phyloP scores from a whole-genome alignment of 306 rosid genomes.

The Medicago arabica region DNA sequence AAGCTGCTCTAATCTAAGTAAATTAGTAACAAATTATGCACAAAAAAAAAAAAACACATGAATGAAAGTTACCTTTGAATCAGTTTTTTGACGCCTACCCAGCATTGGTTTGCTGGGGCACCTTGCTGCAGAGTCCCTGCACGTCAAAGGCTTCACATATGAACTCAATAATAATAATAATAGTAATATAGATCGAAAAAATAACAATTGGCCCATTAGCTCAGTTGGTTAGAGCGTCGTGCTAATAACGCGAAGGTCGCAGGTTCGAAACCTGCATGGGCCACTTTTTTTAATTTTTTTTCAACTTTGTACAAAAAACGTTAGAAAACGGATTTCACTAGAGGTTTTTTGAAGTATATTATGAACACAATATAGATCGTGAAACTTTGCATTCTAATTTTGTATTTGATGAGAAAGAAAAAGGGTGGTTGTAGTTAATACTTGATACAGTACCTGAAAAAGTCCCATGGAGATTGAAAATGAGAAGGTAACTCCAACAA shows the following conservation, averaged over 20 bases:
- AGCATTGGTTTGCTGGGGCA: constrained; percentile 67
- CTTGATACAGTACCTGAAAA: constrained; percentile 65
- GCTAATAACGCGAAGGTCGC: constrained; percentile 55
- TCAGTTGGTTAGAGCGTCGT: constrained; percentile 55
- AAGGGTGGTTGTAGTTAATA: neutral
- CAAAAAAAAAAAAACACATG: neutral
- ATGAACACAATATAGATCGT: no score
- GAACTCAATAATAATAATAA: fast-evolving
- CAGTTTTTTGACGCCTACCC: constrained; percentile 65
- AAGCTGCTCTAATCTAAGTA: neutral
- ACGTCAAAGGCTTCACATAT: neutral
- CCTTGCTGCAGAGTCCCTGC: constrained; percentile 68
- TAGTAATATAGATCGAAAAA: fast-evolving
- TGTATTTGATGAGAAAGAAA: neutral
- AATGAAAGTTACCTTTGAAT: constrained; percentile 54
- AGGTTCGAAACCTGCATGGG: constrained; percentile 55
- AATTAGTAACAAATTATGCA: neutral
- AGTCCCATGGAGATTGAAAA: constrained; percentile 85
- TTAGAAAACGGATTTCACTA: neutral
- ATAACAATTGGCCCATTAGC: constrained; percentile 34
- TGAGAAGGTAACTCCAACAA: constrained; percentile 61
- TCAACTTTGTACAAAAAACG: no score
- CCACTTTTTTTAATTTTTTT: neutral
- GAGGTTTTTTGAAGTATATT: no score
- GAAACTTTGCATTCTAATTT: neutral